phyloP scores from a whole-genome alignment of 192 early-diverging fungal species.

The Entomortierella chlamydospora region DNA sequence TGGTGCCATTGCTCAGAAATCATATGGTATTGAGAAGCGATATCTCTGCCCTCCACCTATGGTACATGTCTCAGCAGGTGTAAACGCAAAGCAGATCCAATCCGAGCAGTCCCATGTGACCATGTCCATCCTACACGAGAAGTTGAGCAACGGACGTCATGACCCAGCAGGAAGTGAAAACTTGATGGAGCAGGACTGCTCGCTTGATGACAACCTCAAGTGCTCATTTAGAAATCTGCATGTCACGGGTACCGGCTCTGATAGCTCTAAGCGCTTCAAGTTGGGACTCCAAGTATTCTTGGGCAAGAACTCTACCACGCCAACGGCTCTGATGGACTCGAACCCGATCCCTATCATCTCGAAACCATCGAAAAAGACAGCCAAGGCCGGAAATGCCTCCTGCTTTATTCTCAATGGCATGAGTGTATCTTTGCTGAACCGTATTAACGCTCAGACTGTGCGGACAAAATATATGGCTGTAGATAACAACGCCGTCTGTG shows the following conservation, averaged over 20 bases:
- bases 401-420: slow-evolving; percentile 83
- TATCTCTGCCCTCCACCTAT: slow-evolving; percentile 85
- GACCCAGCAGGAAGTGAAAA: slow-evolving; percentile 40
- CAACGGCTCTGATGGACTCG: slow-evolving; percentile 75
- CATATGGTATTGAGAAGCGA: slow-evolving; percentile 93
- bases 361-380: slow-evolving; percentile 93
- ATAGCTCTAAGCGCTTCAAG: slow-evolving; percentile 83
- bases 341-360: slow-evolving; percentile 87
- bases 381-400: slow-evolving; percentile 82
- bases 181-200: slow-evolving; percentile 51
- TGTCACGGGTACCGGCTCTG: slow-evolving; percentile 75
- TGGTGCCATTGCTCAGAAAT: slow-evolving; percentile 91
- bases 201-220: slow-evolving; percentile 62
- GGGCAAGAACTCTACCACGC: slow-evolving; percentile 51
- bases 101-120: slow-evolving; percentile 65
- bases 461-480: slow-evolving; percentile 86
- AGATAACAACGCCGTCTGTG: slow-evolving; percentile 67
- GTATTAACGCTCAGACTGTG: slow-evolving; percentile 91
- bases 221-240: slow-evolving; percentile 82
- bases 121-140: slow-evolving; percentile 73
- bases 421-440: slow-evolving; percentile 87
- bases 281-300: slow-evolving; percentile 71
- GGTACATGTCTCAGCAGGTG: slow-evolving; percentile 65
- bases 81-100: slow-evolving; percentile 59
- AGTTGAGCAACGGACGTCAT: slow-evolving; percentile 49